Evolutionary conservation across 2,329 filamentous ascomycete species (phyloP), one percentile per base, ranked within the genome.

Genomic region (Aspergillus pseudoviridinutans): DNA sequence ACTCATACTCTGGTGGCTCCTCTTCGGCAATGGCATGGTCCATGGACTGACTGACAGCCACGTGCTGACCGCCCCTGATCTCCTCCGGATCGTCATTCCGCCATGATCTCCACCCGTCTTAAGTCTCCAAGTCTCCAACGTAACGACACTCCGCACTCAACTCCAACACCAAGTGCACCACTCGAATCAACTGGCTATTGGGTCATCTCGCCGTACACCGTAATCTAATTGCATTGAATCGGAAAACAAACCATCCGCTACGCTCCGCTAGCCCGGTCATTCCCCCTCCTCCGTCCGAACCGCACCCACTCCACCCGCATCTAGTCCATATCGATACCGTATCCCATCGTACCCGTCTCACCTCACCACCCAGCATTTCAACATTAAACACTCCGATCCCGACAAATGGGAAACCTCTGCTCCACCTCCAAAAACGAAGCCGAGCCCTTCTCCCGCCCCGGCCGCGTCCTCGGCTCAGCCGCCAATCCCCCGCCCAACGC

Each of bases 391-490:
- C 10, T 4, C 27, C 49, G 22, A 20, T 9, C 49, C 17, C 53
- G 46, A 56, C 28, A 58, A 63, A 96, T 97, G 92, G 92, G 92
- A 58, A 93, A 91, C 73, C 82, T 91, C 76, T 96, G 90, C 79
- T 90, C 91, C 71, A 92, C 91, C 74, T 82, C 80, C 58, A 78
- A 84, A 32, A 77, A 84, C 61, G 68, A 79, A 62, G 66, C 78
- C 47, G 86, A 89, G 66, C 80, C 84, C 73, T 94, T 92, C 78
- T 77, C 84, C 53, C 84, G 84, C 54, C 87, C 89, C 51, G 91
- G 91, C 58, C 88, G 90, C 54, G 83, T 86, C 41, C 81, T 96
- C 55, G 88, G 85, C 64, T 80, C 32, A 35, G 4, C 86, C 41
- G 78, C 80, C 14, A 41, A 60, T 41, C 53, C 44, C 5, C 50